Base-by-base conservation (phyloP, 1,284 basidiomycete genomes). In the Calocybe gambosa region DNA sequence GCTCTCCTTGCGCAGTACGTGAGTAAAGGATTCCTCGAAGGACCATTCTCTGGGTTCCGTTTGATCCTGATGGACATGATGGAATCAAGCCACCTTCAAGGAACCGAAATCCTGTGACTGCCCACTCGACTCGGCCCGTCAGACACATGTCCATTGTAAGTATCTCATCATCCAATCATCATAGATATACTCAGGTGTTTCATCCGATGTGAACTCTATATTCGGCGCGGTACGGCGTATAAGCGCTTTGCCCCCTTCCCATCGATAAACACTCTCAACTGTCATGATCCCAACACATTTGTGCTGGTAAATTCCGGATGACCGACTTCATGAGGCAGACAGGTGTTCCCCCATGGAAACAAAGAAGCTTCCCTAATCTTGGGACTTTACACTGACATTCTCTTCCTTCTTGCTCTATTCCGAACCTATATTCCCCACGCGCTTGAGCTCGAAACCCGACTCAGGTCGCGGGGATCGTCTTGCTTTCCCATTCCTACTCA, bases 311-410 rank as follows among this genome's bases (percentile, higher is more conserved):
- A 34, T 46, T 18, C 50, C 52, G 50, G 50, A 45, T 39, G 43
- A 41, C 42, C 38, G 39, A 50, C 45, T 49, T 51, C 38, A 53
- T 39, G 47, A 47, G 40, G 41, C 25, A 43, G 34, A 36, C 29
- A 47, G 41, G 43, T 39, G 38, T 5, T 48, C 47, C 29, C 26
- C 50, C 46, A 54, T 54, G 47, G 53, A 54, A 54, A 54, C 53
- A 46, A 26, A 26, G 42, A 43, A 46, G 48, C 41, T 50, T 26
- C 42, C 43, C 35, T 46, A 23, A 35, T 43, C 45, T 46, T 36
- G n/a, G 29, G 26, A 29, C 44, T n/a, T 28, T 41, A 12, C 33
- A 18, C 26, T 49, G 18, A 33, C 43, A 47, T 39, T 43, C 43
- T 43, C 34, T 28, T 26, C 33, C 16, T 37, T 8, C n/a, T 29